phyloP scores from a whole-genome alignment of 768 basidiomycete species.

The Phylloporus sp. region DNA sequence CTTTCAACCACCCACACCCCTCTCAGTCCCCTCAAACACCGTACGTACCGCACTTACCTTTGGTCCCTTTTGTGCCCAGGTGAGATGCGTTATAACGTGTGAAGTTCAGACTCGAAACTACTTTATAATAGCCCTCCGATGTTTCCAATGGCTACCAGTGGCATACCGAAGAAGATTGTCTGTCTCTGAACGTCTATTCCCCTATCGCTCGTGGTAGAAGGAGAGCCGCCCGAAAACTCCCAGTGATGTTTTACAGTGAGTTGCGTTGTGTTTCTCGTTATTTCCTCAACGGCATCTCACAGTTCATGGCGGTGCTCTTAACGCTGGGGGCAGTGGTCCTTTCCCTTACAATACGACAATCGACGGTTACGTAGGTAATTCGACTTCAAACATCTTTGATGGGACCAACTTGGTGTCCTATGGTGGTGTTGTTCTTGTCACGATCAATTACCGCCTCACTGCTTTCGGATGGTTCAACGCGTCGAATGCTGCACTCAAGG shows the following conservation, averaged over 20 bases:
- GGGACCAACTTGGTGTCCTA: slow-evolving; percentile 25
- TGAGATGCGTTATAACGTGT: not conserved
- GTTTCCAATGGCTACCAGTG: slow-evolving; percentile 8
- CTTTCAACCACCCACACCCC: slow-evolving; percentile 10
- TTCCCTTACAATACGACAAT: slow-evolving; percentile 21
- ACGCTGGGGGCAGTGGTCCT: slow-evolving; percentile 13
- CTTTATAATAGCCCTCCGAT: slow-evolving; percentile 10
- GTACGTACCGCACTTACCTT: slow-evolving; percentile 6
- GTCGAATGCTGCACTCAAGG: slow-evolving; percentile 27
- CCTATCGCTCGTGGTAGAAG: slow-evolving; percentile 1
- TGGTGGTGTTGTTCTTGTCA: slow-evolving; percentile 23
- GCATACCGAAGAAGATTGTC: slow-evolving; percentile 16
- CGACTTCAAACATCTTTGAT: slow-evolving; percentile 19
- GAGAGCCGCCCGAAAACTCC: slow-evolving; percentile 8
- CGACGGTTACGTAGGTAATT: slow-evolving; percentile 16
- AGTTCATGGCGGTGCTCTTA: slow-evolving; percentile 22
- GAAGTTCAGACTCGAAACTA: not conserved
- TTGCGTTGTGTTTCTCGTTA: not conserved
- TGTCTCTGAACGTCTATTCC: slow-evolving; percentile 18
- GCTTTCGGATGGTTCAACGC: slow-evolving; percentile 24
- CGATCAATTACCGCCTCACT: slow-evolving; percentile 21
- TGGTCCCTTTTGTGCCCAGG: slow-evolving; percentile 20
- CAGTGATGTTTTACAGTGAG: slow-evolving; percentile 20
- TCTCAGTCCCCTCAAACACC: slow-evolving; percentile 4
- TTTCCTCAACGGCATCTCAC: not conserved